Evolutionary conservation across 2,329 filamentous ascomycete genomes (phyloP).

Genomic region (Paecilomyces niveus): DNA sequence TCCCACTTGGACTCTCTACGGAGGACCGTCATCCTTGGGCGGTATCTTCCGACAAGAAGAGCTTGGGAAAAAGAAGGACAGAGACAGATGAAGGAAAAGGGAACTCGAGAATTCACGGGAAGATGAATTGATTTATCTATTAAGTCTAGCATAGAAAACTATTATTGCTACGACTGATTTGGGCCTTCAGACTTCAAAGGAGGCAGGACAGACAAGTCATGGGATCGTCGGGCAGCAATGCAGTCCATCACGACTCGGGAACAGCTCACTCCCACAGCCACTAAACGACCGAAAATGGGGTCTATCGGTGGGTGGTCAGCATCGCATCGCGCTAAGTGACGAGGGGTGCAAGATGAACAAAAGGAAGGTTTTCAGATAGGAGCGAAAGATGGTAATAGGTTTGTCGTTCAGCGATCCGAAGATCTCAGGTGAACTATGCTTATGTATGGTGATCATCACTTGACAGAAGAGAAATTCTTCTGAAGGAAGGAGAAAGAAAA

Average conservation of each 20-base stretch:
- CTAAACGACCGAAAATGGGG: not conserved
- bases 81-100: not conserved
- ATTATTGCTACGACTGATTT: not conserved
- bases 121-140: not conserved
- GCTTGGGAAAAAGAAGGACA: not conserved
- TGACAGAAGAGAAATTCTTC: conserved; percentile 2
- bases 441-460: conserved; percentile 18
- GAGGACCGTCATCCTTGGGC: not conserved
- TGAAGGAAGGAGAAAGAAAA: not conserved
- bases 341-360: not conserved
- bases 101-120: not conserved
- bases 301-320: not conserved
- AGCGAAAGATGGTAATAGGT: conserved; percentile 18
- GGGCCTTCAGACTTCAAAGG: not conserved
- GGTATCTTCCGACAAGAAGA: not conserved
- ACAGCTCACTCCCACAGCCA: not conserved
- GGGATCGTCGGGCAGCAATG: conserved; percentile 9
- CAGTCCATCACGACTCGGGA: conserved; percentile 3
- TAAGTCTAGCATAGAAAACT: not conserved
- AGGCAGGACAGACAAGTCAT: not conserved
- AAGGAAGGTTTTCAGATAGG: conserved; percentile 8
- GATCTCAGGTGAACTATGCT: conserved; percentile 25
- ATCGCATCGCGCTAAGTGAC: not conserved
- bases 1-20: not conserved
- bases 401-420: conserved; percentile 20